Evolutionary conservation across 306 rosid genomes (phyloP).

Genomic region (Hippophae gyantsensis): DNA sequence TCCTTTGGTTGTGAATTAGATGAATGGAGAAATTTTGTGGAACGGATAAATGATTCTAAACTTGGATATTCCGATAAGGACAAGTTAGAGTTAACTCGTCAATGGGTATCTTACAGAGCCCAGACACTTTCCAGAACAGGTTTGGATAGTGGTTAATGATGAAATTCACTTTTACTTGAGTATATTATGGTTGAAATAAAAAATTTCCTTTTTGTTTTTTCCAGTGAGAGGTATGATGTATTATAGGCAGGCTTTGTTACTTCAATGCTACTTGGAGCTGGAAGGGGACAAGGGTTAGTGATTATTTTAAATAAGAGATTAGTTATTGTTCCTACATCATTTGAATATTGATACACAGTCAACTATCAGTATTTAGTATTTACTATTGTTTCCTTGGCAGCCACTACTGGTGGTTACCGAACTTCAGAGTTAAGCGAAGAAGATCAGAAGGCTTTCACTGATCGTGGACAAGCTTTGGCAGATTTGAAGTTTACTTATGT

Average conservation of each 20-base stretch:
- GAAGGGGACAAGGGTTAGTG: slow-evolving; percentile 54
- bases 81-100: slow-evolving; percentile 36
- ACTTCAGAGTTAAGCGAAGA: slow-evolving; percentile 12
- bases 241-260: slow-evolving; percentile 56
- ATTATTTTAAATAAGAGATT: slow-evolving; percentile 11
- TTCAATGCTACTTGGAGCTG: slow-evolving; percentile 62
- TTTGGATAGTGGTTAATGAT: slow-evolving; percentile 22
- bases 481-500: slow-evolving; percentile 92
- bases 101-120: slow-evolving; percentile 93
- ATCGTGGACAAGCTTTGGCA: slow-evolving; percentile 65
- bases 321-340: slow-evolving; percentile 7
- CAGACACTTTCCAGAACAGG: slow-evolving; percentile 98
- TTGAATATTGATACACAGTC: not conserved
- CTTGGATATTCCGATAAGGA: slow-evolving; percentile 11
- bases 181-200: slow-evolving; percentile 13
- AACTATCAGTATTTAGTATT: slow-evolving; percentile 12
- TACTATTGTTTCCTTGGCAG: slow-evolving; percentile 33
- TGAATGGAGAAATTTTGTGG: slow-evolving; percentile 74
- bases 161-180: slow-evolving; percentile 5
- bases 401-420: slow-evolving; percentile 33
- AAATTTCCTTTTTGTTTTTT: slow-evolving; percentile 18
- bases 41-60: slow-evolving; percentile 35
- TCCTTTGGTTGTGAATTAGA: slow-evolving; percentile 37
- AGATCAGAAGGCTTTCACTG: slow-evolving; percentile 20
- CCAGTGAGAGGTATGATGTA: slow-evolving; percentile 99